These are phyloP conservation scores for Mesembryanthemum crystallinum DNA, from an alignment of 148 eudicot species.

Conservation along the genomic window DNA sequence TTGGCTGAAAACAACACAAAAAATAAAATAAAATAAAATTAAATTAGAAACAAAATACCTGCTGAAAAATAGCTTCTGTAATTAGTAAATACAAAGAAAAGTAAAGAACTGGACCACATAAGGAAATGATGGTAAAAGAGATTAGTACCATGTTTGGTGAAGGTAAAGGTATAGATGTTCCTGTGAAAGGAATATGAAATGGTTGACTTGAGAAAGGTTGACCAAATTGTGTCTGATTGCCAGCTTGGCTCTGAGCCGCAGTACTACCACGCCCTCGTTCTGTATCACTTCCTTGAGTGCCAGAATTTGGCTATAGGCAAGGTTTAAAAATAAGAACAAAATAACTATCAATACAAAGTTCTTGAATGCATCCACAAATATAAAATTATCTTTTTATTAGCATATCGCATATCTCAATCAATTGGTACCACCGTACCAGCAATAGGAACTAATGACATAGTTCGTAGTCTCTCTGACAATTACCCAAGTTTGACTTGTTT, in stretches of 20 bases:
- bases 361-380: background rate
- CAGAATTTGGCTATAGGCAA: constrained; percentile 34
- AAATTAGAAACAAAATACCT: background rate
- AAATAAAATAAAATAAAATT: background rate
- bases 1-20: constrained; percentile 52
- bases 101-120: background rate
- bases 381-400: background rate
- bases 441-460: background rate
- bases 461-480: background rate
- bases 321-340: background rate
- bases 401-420: background rate
- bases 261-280: constrained; percentile 37
- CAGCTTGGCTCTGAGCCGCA: constrained; percentile 50
- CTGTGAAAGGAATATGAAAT: constrained; percentile 52
- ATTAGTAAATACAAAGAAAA: background rate
- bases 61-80: background rate
- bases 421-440: too few species aligned
- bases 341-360: background rate
- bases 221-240: constrained; percentile 47
- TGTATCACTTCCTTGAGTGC: constrained; percentile 50
- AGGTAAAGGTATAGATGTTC: constrained; percentile 65
- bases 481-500: background rate
- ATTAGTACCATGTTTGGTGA: constrained; percentile 55
- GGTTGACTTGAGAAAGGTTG: constrained; percentile 55
- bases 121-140: background rate